phyloP scores from a whole-genome alignment of 805 yeast species.

The Candida insectorum region DNA sequence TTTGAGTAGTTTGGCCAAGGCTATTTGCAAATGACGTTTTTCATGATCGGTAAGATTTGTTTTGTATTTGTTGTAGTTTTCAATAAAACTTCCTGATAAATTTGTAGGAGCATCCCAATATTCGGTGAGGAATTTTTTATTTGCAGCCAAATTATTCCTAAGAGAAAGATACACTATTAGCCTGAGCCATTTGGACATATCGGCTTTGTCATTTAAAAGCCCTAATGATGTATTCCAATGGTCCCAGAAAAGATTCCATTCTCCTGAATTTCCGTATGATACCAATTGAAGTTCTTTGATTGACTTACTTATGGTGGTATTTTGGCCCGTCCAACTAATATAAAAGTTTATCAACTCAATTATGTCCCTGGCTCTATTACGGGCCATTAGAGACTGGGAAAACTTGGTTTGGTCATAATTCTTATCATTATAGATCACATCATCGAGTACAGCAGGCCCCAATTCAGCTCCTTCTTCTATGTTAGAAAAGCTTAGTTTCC shows the following conservation, averaged over 20 bases:
- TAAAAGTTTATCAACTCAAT: conserved; percentile 22
- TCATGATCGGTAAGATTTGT: conserved; percentile 4
- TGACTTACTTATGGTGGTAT: conserved; percentile 11
- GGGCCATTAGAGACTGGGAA: conserved; percentile 16
- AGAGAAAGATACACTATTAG: conserved; percentile 30
- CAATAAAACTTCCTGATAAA: conserved; percentile 22
- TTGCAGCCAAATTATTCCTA: conserved; percentile 22
- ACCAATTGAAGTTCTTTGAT: conserved; percentile 32
- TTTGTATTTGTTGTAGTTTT: background rate
- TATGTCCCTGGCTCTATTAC: conserved; percentile 28
- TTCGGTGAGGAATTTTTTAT: conserved; percentile 23
- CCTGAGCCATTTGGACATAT: conserved; percentile 25
- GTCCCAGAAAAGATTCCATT: conserved; percentile 38
- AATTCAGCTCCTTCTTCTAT: conserved; percentile 8
- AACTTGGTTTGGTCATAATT: conserved; percentile 1
- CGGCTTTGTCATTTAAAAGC: conserved; percentile 7
- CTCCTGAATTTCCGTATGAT: conserved; percentile 36
- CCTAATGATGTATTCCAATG: conserved; percentile 28
- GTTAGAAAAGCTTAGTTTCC: conserved; percentile 25
- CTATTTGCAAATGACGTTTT: conserved; percentile 3
- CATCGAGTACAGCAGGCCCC: conserved; percentile 23
- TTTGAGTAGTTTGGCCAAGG: conserved; percentile 2
- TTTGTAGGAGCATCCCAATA: conserved; percentile 25
- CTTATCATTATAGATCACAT: conserved; percentile 17
- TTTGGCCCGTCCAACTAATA: conserved; percentile 8